phyloP scores from a whole-genome alignment of 257 asterid genomes.

The Salvia splendens region DNA sequence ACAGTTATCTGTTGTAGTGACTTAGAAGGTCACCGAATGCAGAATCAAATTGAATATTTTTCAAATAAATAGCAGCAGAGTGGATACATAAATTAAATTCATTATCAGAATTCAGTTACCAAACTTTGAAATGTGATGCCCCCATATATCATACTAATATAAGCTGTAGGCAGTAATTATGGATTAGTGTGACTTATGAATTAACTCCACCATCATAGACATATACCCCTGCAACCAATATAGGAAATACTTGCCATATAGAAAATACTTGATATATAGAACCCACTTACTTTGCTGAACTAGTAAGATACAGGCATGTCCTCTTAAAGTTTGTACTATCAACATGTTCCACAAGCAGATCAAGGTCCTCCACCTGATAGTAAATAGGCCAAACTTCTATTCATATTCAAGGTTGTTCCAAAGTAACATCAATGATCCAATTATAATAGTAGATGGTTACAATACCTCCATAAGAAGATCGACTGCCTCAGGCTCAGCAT shows the following conservation, averaged over 20 bases:
- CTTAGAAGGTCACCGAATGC: neutral
- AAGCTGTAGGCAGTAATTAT: neutral
- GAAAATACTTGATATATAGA: neutral
- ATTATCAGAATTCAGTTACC: conserved; percentile 1
- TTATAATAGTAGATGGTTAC: neutral
- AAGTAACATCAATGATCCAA: conserved; percentile 10
- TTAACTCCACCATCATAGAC: neutral
- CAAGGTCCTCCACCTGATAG: conserved; percentile 89
- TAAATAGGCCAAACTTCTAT: conserved; percentile 8
- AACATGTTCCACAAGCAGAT: conserved; percentile 67
- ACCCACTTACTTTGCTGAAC: conserved; percentile 78
- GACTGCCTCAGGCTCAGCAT: conserved; percentile 89
- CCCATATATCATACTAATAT: neutral
- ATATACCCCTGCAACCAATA: too few relatives aligned
- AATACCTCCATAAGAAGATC: conserved; percentile 86
- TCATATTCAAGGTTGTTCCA: neutral
- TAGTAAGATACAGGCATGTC: conserved; percentile 84
- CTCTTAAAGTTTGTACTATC: conserved; percentile 70
- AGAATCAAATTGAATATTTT: neutral
- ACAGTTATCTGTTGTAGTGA: neutral
- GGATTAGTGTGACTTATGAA: neutral
- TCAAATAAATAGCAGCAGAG: neutral
- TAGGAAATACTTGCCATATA: too few relatives aligned
- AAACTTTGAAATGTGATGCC: neutral
- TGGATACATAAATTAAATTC: neutral